Base-by-base conservation (phyloP, 1,139 yeast species). In the Kodamaea suecica region DNA sequence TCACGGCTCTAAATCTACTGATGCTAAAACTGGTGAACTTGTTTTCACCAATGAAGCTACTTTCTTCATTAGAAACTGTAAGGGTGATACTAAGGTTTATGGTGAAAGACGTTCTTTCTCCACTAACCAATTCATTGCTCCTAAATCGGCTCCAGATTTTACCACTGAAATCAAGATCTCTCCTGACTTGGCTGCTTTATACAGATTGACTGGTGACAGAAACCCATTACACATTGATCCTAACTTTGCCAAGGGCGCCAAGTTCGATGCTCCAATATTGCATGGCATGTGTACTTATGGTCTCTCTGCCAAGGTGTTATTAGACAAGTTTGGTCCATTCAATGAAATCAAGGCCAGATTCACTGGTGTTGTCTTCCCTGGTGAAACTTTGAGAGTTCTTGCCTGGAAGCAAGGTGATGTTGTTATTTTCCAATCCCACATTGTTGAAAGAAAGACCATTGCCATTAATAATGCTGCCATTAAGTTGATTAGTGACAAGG, bases 201-300 rank as follows among this genome's bases (percentile, higher is more conserved):
- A 92, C 69, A 78, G 97, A 60, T 71, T 92, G 44, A 82, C 92
- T 44, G 97, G 97, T 42, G 98, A 92, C 68, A 81, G 80, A 62
- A 92, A 92, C 63, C 97, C 97, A 45, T 75, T 92, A 52, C 98
- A 92, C 65, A 82, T 92, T 57, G 97, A 92, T 62, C 97, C 97
- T 24, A 70, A 63, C 28, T 84, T 90, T 62, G 97, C 97, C 20
- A 78, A 82, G 46, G 87, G 87, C 42, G 97, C 95, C 38, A 84
- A 84, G 45, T 92, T 90, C 63, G 81, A 81, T 34, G 66, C 69
- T 43, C 98, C 97, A 39, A 92, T 92, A 51, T 73, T 92, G 49
- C 98, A 92, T 63, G 98, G 98, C 35, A 74, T 92, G 66, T 84
- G 95, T 57, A 76, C 88, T 31, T 79, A 86, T 60, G 97, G 97